Base-by-base conservation (phyloP, 345 rosid species). In the Populus deltoides region DNA sequence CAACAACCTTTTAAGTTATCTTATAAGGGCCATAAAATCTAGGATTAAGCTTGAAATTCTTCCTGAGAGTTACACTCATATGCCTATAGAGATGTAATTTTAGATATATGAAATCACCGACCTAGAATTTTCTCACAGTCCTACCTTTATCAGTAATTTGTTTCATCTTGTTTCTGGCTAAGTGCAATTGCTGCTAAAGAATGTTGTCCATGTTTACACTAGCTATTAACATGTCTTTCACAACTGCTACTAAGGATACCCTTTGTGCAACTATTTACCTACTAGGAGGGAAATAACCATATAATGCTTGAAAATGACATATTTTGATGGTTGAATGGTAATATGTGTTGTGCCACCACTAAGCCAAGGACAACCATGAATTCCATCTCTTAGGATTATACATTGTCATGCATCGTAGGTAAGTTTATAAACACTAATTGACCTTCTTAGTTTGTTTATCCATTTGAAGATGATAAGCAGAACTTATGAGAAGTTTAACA, bases 181-280 rank as follows among this genome's bases (percentile, higher is more conserved):
- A 0, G 36, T 0, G 5, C 6, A 33, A 33, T 33, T 33, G 1
- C 5, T 33, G 5, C 5, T 33, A 4, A 4, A 33, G 5, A 3
- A 33, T 33, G 6, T 33, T 33, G 4, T 33, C 6, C 0, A 33
- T 33, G 36, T 33, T 33, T 4, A 4, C 5, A 0, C 36, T 33
- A 4, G 35, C 35, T 33, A 33, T 33, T 33, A 5, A 0, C 0
- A 11, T 5, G 0, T 3, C 4, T 8, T 15, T 8, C 27, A n/a
- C 53, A 0, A 0, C 6, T 3, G 0, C 20, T 24, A n/a, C 1
- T 63, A 0, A 1, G 16, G 33, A 33, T 6, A 2, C 0, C 7
- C 10, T 0, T 0, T 18, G 27, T 6, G 11, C 1, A 1, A 24
- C 0, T 3, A 33, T 3, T 0, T 35, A 8, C 7, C 1, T 27